Evolutionary conservation across 257 asterid species (phyloP).

Genomic region (Solanum tarapatanum): DNA sequence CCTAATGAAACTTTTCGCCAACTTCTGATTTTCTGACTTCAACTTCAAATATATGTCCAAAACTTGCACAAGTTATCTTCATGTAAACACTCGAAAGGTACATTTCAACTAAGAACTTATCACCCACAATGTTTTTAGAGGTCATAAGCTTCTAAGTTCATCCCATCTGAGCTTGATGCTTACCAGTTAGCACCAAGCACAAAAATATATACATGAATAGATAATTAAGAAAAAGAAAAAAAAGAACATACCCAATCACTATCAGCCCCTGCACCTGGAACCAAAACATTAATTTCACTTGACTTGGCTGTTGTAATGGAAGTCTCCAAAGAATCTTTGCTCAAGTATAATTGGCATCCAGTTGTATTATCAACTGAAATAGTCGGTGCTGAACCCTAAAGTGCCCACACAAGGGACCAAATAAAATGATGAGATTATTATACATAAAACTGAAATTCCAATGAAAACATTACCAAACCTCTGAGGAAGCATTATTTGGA

Average conservation of each 20-base stretch:
- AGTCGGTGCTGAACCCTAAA: conserved; percentile 91
- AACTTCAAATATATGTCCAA: not conserved
- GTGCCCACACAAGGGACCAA: not conserved
- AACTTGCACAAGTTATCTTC: not conserved
- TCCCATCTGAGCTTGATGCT: not conserved
- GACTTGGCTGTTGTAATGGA: conserved; percentile 93
- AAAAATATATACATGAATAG: not conserved
- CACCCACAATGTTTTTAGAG: not conserved
- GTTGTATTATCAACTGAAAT: conserved; percentile 87
- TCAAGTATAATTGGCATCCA: conserved; percentile 86
- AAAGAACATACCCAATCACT: conserved; percentile 74
- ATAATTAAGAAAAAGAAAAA: not conserved
- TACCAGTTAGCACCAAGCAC: not conserved
- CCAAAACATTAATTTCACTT: conserved; percentile 78
- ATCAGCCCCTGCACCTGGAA: conserved; percentile 71
- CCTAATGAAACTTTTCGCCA: not conserved
- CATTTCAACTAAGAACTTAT: not conserved
- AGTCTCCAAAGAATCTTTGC: conserved; percentile 79
- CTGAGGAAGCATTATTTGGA: not conserved
- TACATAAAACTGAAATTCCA: not conserved
- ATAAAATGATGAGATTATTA: not conserved
- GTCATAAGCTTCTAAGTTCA: not conserved
- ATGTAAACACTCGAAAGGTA: not conserved
- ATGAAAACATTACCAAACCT: not conserved
- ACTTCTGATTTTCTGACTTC: not conserved